phyloP scores from a whole-genome alignment of 495 filamentous ascomycete genomes.

The Penicillium argentinense region DNA sequence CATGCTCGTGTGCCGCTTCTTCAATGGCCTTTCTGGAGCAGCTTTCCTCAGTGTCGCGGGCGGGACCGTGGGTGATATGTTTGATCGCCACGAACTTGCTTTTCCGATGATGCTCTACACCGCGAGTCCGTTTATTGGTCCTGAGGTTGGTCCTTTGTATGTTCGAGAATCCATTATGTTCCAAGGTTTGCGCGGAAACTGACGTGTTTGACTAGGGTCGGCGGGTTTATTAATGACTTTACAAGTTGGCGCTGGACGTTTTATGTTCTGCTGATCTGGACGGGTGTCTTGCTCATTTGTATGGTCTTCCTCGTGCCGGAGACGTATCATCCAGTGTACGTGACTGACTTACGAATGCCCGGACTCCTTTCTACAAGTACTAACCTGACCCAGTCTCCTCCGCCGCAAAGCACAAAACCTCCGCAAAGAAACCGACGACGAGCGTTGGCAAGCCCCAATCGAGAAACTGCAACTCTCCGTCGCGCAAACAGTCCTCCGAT shows the following conservation, averaged over 20 bases:
- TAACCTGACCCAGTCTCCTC: slow-evolving; percentile 53
- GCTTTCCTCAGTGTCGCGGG: slow-evolving; percentile 90
- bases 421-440: slow-evolving; percentile 75
- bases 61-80: slow-evolving; percentile 89
- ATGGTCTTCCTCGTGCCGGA: slow-evolving; percentile 81
- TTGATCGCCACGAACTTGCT: slow-evolving; percentile 69
- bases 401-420: slow-evolving; percentile 70
- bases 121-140: slow-evolving; percentile 71
- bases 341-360: too few species aligned
- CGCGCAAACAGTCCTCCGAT: slow-evolving; percentile 63
- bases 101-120: slow-evolving; percentile 83
- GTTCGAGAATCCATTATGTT: too few species aligned
- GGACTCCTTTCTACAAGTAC: not conserved
- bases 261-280: slow-evolving; percentile 85
- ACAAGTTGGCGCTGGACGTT: slow-evolving; percentile 86
- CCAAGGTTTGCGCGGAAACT: too few species aligned
- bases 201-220: not conserved
- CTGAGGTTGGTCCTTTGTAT: slow-evolving; percentile 44
- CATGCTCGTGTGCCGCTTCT: slow-evolving; percentile 79
- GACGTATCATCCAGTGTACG: slow-evolving; percentile 76
- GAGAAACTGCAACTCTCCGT: slow-evolving; percentile 76
- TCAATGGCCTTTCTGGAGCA: slow-evolving; percentile 80
- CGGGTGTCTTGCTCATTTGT: slow-evolving; percentile 55
- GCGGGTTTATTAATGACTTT: slow-evolving; percentile 70
- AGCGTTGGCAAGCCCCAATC: slow-evolving; percentile 75